Base-by-base conservation (phyloP, 176 grass and related monocot genomes). In the Bromus sterilis region DNA sequence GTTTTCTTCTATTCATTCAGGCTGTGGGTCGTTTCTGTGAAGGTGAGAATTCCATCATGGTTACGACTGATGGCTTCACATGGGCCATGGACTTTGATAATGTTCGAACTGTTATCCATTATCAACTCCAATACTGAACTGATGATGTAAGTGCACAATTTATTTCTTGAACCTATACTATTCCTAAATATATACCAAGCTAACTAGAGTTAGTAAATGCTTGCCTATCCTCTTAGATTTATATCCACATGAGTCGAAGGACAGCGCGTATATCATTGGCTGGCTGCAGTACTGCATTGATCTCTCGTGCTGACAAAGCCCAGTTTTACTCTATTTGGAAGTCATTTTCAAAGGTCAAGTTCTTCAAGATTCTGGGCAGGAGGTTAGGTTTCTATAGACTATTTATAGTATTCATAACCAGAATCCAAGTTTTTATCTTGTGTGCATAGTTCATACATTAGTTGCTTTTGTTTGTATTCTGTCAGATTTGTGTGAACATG, bases 231-330 rank as follows among this genome's bases (percentile, higher is more conserved):
- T 43, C 56, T 62, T 79, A 97, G 94, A 91, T 97, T 84, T 97
- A 97, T 87, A 94, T 97, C 64, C 94, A 97, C 58, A 92, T 91
- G 86, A 97, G 94, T 94, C 91, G 94, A 83, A 97, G 91, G 61
- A 94, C 94, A 80, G 94, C 91, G 20, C 89, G 91, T 12, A 93
- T 89, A 40, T 91, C 82, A 75, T 77, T 90, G 84, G 83, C 89
- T 87, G 94, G 94, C 30, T 97, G 91, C 84, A 93, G 91, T 63
- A 97, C 94, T 68, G 89, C 91, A 40, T 78, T 97, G 55, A 92
- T 97, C 46, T 90, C 91, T 84, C 61, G 91, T 66, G 83, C 60
- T 35, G 94, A 94, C 80, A 97, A 97, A 78, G 77, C 91, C 24
- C 92, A 94, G 71, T 97, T 97, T 89, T 89, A 84, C 70, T 76